A percentile compares a stretch with the other conserved stretches of the same genome.
Evolutionary conservation across 140 eudicot species (phyloP).

Genomic region (Stevia rebaudiana): DNA sequence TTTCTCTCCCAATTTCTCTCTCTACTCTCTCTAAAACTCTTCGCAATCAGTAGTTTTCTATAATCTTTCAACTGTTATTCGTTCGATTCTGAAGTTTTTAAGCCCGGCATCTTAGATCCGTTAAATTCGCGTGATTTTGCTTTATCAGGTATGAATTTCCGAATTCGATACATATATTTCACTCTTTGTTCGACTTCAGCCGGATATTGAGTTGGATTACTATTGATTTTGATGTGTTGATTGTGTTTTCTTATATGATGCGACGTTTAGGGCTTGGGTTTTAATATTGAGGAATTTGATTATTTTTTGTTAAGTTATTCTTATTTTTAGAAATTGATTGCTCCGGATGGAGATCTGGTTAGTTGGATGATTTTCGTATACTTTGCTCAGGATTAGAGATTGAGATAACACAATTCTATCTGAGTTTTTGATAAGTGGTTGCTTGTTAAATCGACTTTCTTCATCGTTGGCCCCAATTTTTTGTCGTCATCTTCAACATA

Average conservation of each 20-base stretch:
- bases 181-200: neutral
- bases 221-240: neutral
- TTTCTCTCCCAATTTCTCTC: constrained; percentile 14
- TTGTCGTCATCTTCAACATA: constrained; percentile 19
- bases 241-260: neutral
- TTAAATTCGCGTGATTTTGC: constrained; percentile 18
- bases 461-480: constrained; percentile 11
- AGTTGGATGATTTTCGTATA: neutral
- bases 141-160: constrained; percentile 21
- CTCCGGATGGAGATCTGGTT: neutral
- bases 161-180: neutral
- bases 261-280: constrained; percentile 3
- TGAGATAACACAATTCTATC: neutral
- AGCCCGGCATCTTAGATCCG: constrained; percentile 33
- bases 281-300: constrained; percentile 5
- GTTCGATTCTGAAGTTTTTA: constrained; percentile 23
- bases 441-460: constrained; percentile 11
- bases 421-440: constrained; percentile 9
- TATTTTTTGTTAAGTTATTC: neutral
- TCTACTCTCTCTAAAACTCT: constrained; percentile 19
- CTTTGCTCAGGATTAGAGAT: neutral
- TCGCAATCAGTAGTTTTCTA: constrained; percentile 19
- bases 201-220: neutral
- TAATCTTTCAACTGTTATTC: constrained; percentile 21
- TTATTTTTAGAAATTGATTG: neutral